These are phyloP conservation scores for Tarenaya hassleriana DNA, from an alignment of 345 rosid species.

Conservation along the genomic window DNA sequence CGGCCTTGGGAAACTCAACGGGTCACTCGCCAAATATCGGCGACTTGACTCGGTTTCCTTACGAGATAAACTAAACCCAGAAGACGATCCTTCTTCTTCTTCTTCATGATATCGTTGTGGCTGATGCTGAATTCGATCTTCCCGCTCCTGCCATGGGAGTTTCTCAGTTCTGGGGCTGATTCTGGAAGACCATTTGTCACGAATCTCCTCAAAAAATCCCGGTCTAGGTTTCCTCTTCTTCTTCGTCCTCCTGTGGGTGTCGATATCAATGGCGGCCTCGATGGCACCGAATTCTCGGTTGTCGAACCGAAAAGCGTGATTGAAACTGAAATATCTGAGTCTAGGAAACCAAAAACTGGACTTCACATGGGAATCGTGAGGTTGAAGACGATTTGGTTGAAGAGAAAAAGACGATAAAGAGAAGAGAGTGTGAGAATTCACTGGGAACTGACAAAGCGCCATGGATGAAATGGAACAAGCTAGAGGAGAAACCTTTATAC, in stretches of 20 bases:
- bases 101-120: conserved; percentile 16
- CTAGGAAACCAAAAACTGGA: conserved; percentile 11
- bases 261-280: conserved; percentile 25
- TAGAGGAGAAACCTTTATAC: conserved; percentile 13
- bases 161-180: conserved; percentile 40
- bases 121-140: conserved; percentile 19
- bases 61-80: conserved; percentile 22
- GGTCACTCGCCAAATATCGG: conserved; percentile 18
- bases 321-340: conserved; percentile 25
- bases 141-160: conserved; percentile 66
- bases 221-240: conserved; percentile 59
- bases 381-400: conserved; percentile 19
- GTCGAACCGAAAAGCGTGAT: conserved; percentile 24
- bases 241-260: conserved; percentile 26
- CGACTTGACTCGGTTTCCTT: conserved; percentile 24
- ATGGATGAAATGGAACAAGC: conserved; percentile 23
- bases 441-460: conserved; percentile 39
- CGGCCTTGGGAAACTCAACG: conserved; percentile 30
- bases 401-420: conserved; percentile 23
- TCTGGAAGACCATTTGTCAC: conserved; percentile 60
- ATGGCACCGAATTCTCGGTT: conserved; percentile 16
- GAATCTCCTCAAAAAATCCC: conserved; percentile 65
- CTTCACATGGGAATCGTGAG: conserved; percentile 7
- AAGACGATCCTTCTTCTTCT: conserved; percentile 20
- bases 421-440: conserved; percentile 22